Conservation (phyloP, 164 flowering plant genomes). For the Cinnamomum chago region DNA sequence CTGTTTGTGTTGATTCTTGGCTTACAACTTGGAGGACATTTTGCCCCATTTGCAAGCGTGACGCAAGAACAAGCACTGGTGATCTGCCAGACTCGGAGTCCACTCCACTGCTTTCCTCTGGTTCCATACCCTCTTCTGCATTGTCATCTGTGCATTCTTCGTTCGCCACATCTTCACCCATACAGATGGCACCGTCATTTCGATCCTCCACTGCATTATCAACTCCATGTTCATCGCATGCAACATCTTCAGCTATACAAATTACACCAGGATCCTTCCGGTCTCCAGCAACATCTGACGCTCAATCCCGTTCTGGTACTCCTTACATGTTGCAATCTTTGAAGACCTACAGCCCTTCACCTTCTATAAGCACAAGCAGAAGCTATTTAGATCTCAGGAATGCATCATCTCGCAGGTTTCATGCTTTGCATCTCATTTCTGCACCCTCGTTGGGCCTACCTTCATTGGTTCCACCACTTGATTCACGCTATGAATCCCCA, state of each 20-base stretch:
- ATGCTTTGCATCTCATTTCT: constrained; percentile 47
- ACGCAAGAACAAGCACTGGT: constrained; percentile 72
- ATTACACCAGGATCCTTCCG: not conserved
- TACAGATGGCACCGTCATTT: constrained; percentile 63
- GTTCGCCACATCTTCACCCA: constrained; percentile 56
- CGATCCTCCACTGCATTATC: not conserved
- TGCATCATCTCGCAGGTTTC: constrained; percentile 65
- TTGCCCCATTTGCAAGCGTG: constrained; percentile 98
- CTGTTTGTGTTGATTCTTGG: constrained; percentile 93
- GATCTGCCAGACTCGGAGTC: constrained; percentile 91
- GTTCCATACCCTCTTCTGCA: constrained; percentile 25
- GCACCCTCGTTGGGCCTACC: constrained; percentile 66
- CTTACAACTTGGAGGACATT: constrained; percentile 97
- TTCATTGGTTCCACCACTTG: constrained; percentile 45
- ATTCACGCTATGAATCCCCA: constrained; percentile 55
- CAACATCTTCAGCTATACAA: not conserved
- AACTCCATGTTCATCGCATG: not conserved
- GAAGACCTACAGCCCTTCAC: constrained; percentile 50
- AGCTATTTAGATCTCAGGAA: constrained; percentile 69
- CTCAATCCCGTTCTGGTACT: constrained; percentile 45
- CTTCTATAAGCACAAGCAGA: constrained; percentile 47
- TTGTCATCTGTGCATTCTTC: constrained; percentile 65
- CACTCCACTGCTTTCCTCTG: constrained; percentile 86
- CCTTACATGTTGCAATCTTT: constrained; percentile 45
- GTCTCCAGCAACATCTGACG: constrained; percentile 44